Percentiles rank a stretch among this genome's conserved stretches.
These are phyloP conservation scores for Pisolithus sp. DNA, from an alignment of 768 basidiomycete genomes.

Conservation along the genomic window DNA sequence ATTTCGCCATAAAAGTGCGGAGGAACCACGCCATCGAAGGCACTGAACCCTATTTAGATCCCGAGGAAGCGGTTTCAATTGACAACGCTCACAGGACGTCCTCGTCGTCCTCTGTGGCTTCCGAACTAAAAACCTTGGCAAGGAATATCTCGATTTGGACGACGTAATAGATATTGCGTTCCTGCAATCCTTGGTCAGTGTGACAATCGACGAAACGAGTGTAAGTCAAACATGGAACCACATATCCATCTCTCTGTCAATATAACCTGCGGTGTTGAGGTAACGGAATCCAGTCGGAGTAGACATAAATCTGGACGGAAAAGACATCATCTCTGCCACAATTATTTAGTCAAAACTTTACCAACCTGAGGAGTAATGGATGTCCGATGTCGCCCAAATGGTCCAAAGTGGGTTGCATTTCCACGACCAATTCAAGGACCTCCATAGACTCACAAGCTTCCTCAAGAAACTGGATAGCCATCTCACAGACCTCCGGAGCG, in stretches of 20 bases:
- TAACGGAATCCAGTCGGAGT: conserved; percentile 90
- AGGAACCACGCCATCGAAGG: conserved; percentile 82
- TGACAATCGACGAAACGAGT: not conserved
- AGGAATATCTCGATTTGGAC: conserved; percentile 92
- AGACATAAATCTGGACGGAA: conserved; percentile 73
- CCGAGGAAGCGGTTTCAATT: not conserved
- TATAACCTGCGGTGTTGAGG: conserved; percentile 86
- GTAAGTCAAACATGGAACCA: conserved; percentile 80
- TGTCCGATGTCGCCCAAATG: conserved; percentile 93
- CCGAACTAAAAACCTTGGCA: conserved; percentile 63
- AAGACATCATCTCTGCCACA: not conserved
- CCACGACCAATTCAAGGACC: conserved; percentile 82
- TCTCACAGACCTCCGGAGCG: conserved; percentile 80
- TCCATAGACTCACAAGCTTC: conserved; percentile 84
- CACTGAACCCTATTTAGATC: conserved; percentile 31
- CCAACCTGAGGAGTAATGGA: conserved; percentile 76
- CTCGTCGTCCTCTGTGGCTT: conserved; percentile 56
- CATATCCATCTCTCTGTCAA: conserved; percentile 89
- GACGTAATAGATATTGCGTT: conserved; percentile 89
- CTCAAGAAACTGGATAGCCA: conserved; percentile 84
- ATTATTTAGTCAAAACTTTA: not conserved
- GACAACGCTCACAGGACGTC: conserved; percentile 44
- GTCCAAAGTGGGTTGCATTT: conserved; percentile 92
- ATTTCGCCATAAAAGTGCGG: conserved; percentile 98
- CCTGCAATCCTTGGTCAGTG: conserved; percentile 41